phyloP scores from a whole-genome alignment of 169 alveolate species.

The Eimeria sp. region DNA sequence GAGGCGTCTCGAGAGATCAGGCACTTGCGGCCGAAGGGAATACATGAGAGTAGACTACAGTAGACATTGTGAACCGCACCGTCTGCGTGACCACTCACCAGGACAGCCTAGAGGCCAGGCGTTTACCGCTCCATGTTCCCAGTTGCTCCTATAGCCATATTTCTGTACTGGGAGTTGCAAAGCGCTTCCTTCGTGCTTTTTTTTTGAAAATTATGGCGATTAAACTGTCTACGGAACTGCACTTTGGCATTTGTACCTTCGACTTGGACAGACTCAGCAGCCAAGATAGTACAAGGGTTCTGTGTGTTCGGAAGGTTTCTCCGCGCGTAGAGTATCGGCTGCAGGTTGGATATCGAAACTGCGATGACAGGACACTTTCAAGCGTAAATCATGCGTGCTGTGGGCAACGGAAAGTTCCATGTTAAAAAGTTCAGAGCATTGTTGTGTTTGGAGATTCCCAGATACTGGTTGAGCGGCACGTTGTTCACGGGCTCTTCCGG shows the following conservation, averaged over 20 bases:
- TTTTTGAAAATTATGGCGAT: neutral
- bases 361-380: neutral
- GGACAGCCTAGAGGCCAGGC: neutral
- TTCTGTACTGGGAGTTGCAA: neutral
- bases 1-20: neutral
- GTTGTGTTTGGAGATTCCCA: neutral
- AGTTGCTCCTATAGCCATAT: neutral
- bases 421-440: neutral
- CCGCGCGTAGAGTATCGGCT: neutral
- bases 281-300: neutral
- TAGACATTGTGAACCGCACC: neutral
- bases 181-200: too few relatives aligned
- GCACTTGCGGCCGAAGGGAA: neutral
- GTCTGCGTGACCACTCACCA: neutral
- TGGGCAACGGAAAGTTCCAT: neutral
- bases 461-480: neutral
- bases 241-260: neutral
- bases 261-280: neutral
- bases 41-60: neutral
- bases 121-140: neutral
- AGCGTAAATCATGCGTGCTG: neutral
- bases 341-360: neutral
- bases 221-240: neutral
- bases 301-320: neutral
- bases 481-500: neutral